Conservation (phyloP, 2,329 filamentous ascomycete genomes). For the Thelonectria olida region DNA sequence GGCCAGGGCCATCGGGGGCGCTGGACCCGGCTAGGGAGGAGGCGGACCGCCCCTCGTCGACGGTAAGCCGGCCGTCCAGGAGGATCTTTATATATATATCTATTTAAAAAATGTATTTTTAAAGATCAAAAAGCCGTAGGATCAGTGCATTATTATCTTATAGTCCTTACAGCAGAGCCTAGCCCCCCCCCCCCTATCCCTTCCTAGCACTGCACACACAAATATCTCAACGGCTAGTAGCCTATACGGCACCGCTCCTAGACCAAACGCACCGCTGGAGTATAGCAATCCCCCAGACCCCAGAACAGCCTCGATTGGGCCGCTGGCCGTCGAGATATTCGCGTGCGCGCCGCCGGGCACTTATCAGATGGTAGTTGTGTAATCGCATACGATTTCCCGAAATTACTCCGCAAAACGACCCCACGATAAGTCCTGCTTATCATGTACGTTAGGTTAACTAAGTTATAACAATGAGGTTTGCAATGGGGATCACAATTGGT, state of each 20-base stretch:
- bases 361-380: background rate
- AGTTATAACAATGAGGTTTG: too few relatives aligned
- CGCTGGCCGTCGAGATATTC: conserved; percentile 5
- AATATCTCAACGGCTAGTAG: conserved; percentile 4
- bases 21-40: too few relatives aligned
- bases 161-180: conserved; percentile 7
- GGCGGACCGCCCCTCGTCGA: too few relatives aligned
- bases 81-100: conserved; percentile 6
- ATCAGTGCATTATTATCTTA: background rate
- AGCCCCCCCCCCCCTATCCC: conserved; percentile 1
- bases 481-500: too few relatives aligned
- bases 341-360: conserved; percentile 1
- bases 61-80: conserved; percentile 2
- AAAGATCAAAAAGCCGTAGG: conserved; percentile 6
- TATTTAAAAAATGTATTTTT: conserved; percentile 12
- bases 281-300: conserved; percentile 1
- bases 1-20: too few relatives aligned
- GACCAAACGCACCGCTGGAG: conserved; percentile 5
- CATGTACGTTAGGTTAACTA: too few relatives aligned
- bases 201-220: background rate
- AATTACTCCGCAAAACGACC: too few relatives aligned
- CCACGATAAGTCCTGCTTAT: too few relatives aligned
- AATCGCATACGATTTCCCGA: too few relatives aligned
- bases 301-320: conserved; percentile 3
- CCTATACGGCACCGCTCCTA: conserved; percentile 2